These are phyloP conservation scores for Pythium oligandrum DNA, from an alignment of 352 stramenopile species.

Conservation along the genomic window DNA sequence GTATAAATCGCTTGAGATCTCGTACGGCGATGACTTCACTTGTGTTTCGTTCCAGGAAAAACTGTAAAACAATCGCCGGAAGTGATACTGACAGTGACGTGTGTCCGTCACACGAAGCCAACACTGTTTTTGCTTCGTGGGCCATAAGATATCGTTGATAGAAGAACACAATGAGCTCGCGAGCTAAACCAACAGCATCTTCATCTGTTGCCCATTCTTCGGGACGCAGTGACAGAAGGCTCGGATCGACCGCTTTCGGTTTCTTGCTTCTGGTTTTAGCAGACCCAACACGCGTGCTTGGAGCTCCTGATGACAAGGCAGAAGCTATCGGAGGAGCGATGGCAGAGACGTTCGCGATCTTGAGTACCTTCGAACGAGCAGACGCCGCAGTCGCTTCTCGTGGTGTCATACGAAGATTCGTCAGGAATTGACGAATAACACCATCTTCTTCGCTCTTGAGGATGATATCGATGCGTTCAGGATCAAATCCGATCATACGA, in stretches of 20 bases:
- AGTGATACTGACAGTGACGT: slow-evolving; percentile 11
- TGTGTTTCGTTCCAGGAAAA: slow-evolving; percentile 45
- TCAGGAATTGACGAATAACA: slow-evolving; percentile 23
- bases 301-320: slow-evolving; percentile 4
- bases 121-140: slow-evolving; percentile 23
- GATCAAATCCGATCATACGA: background rate
- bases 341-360: slow-evolving; percentile 31
- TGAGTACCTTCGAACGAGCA: slow-evolving; percentile 29
- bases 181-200: slow-evolving; percentile 4
- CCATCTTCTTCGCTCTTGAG: slow-evolving; percentile 13
- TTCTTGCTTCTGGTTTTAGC: slow-evolving; percentile 12
- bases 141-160: slow-evolving; percentile 58
- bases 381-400: slow-evolving; percentile 22
- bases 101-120: no score
- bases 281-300: background rate
- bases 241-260: slow-evolving; percentile 4
- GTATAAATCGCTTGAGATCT: slow-evolving; percentile 32
- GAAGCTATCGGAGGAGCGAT: slow-evolving; percentile 5
- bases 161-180: slow-evolving; percentile 45
- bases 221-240: background rate
- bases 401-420: slow-evolving; percentile 30
- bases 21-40: slow-evolving; percentile 25
- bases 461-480: no score
- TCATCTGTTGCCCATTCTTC: slow-evolving; percentile 10
- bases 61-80: slow-evolving; percentile 35